These are phyloP conservation scores for Talaromyces rugulosus DNA, from an alignment of 2,329 filamentous ascomycete species.

Conservation along the genomic window DNA sequence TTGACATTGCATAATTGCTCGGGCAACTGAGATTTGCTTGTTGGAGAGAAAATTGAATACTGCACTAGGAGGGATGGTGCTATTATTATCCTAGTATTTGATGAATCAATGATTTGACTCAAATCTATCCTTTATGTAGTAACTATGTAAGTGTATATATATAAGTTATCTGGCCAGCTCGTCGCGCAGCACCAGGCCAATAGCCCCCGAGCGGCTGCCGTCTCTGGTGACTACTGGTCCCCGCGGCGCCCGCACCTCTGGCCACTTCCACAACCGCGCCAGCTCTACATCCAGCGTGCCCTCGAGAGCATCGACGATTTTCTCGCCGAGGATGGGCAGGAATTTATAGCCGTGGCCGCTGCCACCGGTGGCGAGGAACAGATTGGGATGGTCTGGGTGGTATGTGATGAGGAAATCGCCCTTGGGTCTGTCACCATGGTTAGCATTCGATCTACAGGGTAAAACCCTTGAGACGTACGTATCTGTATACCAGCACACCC, in stretches of 20 bases:
- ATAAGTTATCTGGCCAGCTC: constrained; percentile 31
- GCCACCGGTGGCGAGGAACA: constrained; percentile 51
- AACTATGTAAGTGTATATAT: background rate
- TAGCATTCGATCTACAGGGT: background rate
- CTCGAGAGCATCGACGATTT: constrained; percentile 45
- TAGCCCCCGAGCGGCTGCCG: constrained; percentile 12
- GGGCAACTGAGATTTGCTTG: constrained; percentile 14
- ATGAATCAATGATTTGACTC: constrained; percentile 1
- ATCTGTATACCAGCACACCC: constrained; percentile 74
- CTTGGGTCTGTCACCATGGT: constrained; percentile 39
- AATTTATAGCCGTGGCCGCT: constrained; percentile 54
- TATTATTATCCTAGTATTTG: background rate
- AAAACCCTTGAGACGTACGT: constrained; percentile 41
- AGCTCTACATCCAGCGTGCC: constrained; percentile 40
- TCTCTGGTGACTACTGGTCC: constrained; percentile 9
- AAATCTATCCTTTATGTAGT: background rate
- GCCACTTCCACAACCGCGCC: constrained; percentile 41
- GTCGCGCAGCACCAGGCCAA: constrained; percentile 29
- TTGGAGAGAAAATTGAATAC: constrained; percentile 1
- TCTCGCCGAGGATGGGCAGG: constrained; percentile 51
- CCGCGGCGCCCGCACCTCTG: constrained; percentile 14
- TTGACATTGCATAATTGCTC: constrained; percentile 6
- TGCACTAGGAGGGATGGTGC: background rate
- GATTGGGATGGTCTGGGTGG: constrained; percentile 55
- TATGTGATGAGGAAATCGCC: constrained; percentile 69